Conservation (phyloP, 2,329 filamentous ascomycete genomes). For the Penicillium sp. region DNA sequence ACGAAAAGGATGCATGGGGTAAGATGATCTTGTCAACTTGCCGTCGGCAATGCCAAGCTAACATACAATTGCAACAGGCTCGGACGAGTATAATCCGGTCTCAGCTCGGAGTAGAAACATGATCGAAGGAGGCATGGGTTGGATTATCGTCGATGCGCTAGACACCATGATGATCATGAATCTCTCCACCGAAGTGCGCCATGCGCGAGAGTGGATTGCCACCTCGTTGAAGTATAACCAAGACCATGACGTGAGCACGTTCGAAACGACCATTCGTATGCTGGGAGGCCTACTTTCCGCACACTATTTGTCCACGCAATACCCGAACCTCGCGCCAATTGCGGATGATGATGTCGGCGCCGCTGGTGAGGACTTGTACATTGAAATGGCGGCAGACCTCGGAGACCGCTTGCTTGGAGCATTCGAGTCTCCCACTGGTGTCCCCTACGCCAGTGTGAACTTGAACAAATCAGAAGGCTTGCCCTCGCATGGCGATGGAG, state of each 20-base stretch:
- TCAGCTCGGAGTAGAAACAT: conserved; percentile 80
- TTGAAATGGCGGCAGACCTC: conserved; percentile 93
- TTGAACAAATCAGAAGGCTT: conserved; percentile 75
- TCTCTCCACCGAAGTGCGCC: conserved; percentile 77
- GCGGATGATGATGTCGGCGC: conserved; percentile 69
- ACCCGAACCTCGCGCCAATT: conserved; percentile 76
- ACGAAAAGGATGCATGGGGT: conserved; percentile 94
- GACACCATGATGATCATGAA: conserved; percentile 99
- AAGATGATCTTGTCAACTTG: conserved; percentile 40
- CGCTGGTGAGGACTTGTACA: conserved; percentile 83
- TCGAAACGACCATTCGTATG: conserved; percentile 98
- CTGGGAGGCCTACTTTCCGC: conserved; percentile 88
- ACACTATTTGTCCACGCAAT: conserved; percentile 87
- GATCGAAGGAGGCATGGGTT: conserved; percentile 85
- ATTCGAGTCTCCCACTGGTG: conserved; percentile 81
- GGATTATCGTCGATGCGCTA: conserved; percentile 96
- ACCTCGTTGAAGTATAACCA: conserved; percentile 82
- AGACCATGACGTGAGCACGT: conserved; percentile 93
- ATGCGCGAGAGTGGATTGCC: conserved; percentile 87
- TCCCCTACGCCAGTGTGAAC: conserved; percentile 90
- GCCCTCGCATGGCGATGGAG: conserved; percentile 77
- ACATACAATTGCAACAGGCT: conserved; percentile 26
- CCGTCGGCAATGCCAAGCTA: conserved; percentile 19
- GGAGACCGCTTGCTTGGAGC: conserved; percentile 84
- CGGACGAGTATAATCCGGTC: conserved; percentile 82